phyloP scores from a whole-genome alignment of 352 stramenopile genomes.

The Elongisporangium undulatum region DNA sequence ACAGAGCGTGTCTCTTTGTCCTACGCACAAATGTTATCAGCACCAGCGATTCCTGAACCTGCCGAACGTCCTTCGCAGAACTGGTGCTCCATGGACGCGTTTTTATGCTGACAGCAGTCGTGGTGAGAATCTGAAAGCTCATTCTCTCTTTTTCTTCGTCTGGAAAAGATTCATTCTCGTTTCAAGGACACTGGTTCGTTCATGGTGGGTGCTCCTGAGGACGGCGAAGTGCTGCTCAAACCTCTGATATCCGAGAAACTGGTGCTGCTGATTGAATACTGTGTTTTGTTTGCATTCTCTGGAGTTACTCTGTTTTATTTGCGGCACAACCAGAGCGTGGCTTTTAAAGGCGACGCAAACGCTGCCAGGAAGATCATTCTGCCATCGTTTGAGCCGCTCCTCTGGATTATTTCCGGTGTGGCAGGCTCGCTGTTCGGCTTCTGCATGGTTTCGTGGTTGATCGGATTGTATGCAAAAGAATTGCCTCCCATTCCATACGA shows the following conservation, averaged over 20 bases:
- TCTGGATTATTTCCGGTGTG: slow-evolving; percentile 25
- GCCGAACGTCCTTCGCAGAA: neutral
- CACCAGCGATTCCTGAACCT: neutral
- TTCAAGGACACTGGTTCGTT: neutral
- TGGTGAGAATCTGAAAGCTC: neutral
- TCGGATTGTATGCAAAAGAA: slow-evolving; percentile 7
- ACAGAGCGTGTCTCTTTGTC: neutral
- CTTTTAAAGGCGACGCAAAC: slow-evolving; percentile 14
- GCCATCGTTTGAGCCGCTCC: slow-evolving; percentile 36
- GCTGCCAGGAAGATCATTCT: slow-evolving; percentile 32
- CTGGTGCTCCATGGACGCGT: neutral
- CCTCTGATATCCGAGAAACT: neutral
- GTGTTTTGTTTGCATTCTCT: neutral
- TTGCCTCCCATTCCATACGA: slow-evolving; percentile 9
- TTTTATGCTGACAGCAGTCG: neutral
- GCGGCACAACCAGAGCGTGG: slow-evolving; percentile 13
- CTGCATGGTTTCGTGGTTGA: slow-evolving; percentile 11
- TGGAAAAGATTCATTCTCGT: neutral
- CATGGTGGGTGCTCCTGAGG: neutral
- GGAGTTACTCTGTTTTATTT: slow-evolving; percentile 13
- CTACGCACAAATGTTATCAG: neutral
- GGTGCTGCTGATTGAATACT: neutral
- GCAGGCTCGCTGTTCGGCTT: slow-evolving; percentile 8
- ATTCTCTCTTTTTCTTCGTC: neutral
- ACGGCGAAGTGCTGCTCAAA: neutral